Base-by-base conservation (phyloP, 306 rosid genomes). In the Lithocarpus polystachyus region DNA sequence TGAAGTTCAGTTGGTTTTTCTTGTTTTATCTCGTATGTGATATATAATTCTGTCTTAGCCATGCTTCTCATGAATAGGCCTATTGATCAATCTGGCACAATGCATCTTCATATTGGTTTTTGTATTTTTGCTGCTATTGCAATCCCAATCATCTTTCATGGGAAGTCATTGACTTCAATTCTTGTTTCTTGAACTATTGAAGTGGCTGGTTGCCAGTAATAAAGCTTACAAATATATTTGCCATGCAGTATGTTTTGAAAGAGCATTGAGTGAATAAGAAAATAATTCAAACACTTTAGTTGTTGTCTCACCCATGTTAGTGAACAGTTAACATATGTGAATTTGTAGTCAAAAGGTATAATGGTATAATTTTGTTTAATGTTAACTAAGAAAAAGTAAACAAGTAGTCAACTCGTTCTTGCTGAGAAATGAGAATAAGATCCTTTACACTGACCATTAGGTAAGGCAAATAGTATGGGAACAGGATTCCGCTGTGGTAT, bases 1-100 rank as follows among this genome's bases (percentile, higher is more conserved):
- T 95, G 82, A 95, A 90, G 90, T 95, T 95, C 65, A 54, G 96
- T 77, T 92, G 99, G 99, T 95, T 92, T 85, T 95, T 95, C 90
- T 5, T 95, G 87, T 90, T 92, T 85, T 95, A 95, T 88, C 24
- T 91, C 94, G 99, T 95, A 90, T 45, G 90, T 80, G 78, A 43
- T 60, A 72, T 69, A n/a, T 72, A 14, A 59, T 83, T 4, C 68
- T 83, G 45, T 52, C 56, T 72, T 22, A 75, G 13, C 29, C 33
- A 54, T 22, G 15, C 75, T 69, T 2, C 31, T 60, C 10, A 76
- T 62, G 60, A 75, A 26, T 22, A 28, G 67, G 78, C 82, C 64
- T 45, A 65, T 77, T 84, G 74, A 88, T 60, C 79, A 73, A 60
- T 78, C 81, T 88, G 77, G 22, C 23, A 76, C 83, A 52, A 29